Percentiles rank a stretch among this genome's conserved stretches.
Evolutionary conservation across 2,329 filamentous ascomycete genomes (phyloP).

Genomic region (Podosphaera fusca): DNA sequence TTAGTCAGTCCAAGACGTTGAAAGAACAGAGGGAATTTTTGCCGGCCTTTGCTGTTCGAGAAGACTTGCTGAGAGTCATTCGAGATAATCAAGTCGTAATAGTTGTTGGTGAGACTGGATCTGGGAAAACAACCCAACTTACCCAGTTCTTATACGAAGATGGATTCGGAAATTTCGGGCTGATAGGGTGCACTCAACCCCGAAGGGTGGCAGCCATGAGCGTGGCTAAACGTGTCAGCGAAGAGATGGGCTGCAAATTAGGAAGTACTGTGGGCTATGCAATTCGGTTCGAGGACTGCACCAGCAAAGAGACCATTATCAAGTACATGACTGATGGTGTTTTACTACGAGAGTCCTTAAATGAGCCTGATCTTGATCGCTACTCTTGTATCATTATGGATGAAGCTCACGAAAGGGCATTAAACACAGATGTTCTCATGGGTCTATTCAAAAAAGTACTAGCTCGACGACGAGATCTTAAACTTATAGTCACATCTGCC

Average conservation of each 20-base stretch:
- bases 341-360: conserved; percentile 73
- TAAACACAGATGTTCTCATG: conserved; percentile 96
- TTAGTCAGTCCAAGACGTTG: conserved; percentile 78
- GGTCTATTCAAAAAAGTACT: conserved; percentile 94
- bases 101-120: conserved; percentile 90
- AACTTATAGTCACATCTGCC: conserved; percentile 90
- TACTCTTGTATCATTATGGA: conserved; percentile 99
- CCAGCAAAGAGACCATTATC: conserved; percentile 81
- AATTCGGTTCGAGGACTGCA: conserved; percentile 96
- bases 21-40: conserved; percentile 81
- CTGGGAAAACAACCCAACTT: conserved; percentile 90
- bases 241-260: conserved; percentile 90
- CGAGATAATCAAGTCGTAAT: conserved; percentile 93
- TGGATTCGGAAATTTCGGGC: conserved; percentile 64
- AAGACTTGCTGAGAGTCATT: conserved; percentile 78
- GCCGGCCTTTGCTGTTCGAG: conserved; percentile 85
- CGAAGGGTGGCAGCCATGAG: conserved; percentile 96
- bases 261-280: conserved; percentile 83
- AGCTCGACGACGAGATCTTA: conserved; percentile 68
- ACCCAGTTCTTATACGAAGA: conserved; percentile 94
- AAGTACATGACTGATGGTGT: conserved; percentile 99
- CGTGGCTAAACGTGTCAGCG: conserved; percentile 89
- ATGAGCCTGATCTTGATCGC: conserved; percentile 76
- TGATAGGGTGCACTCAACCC: conserved; percentile 93
- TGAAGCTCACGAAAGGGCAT: conserved; percentile 84